Conservation (phyloP, 768 basidiomycete genomes). For the Fomitopsis pulvina region DNA sequence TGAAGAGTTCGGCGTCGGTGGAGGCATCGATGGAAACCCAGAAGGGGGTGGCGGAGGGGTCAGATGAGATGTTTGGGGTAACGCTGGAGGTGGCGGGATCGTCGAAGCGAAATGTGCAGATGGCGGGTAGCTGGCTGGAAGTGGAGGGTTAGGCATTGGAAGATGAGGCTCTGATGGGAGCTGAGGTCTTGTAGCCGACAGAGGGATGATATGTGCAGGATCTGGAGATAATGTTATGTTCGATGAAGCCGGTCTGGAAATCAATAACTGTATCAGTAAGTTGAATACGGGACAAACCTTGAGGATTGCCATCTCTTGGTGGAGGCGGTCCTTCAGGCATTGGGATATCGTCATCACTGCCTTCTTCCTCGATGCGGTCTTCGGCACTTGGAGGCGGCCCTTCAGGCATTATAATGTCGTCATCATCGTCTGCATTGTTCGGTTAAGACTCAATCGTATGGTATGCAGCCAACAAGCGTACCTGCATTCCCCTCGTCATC, state of each 20-base stretch:
- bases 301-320: slow-evolving; percentile 7
- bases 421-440: slow-evolving; percentile 26
- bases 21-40: slow-evolving; percentile 15
- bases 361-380: slow-evolving; percentile 35
- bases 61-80: slow-evolving; percentile 7
- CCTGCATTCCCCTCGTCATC: slow-evolving; percentile 47
- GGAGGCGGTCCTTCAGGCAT: slow-evolving; percentile 83
- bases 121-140: slow-evolving; percentile 6
- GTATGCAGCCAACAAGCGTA: not conserved
- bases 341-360: slow-evolving; percentile 78
- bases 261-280: not conserved
- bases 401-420: slow-evolving; percentile 61
- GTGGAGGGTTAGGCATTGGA: slow-evolving; percentile 1
- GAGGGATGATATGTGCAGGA: slow-evolving; percentile 26
- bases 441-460: not conserved
- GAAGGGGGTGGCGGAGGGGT: slow-evolving; percentile 21
- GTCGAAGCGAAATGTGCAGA: too few species aligned
- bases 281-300: slow-evolving; percentile 8
- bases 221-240: slow-evolving; percentile 19
- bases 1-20: too few species aligned
- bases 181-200: slow-evolving; percentile 16
- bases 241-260: not conserved
- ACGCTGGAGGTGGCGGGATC: slow-evolving; percentile 12
- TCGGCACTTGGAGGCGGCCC: slow-evolving; percentile 52
- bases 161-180: slow-evolving; percentile 2